Conservation (phyloP, 495 filamentous ascomycete genomes). For the Penicillium psychrofluorescens region DNA sequence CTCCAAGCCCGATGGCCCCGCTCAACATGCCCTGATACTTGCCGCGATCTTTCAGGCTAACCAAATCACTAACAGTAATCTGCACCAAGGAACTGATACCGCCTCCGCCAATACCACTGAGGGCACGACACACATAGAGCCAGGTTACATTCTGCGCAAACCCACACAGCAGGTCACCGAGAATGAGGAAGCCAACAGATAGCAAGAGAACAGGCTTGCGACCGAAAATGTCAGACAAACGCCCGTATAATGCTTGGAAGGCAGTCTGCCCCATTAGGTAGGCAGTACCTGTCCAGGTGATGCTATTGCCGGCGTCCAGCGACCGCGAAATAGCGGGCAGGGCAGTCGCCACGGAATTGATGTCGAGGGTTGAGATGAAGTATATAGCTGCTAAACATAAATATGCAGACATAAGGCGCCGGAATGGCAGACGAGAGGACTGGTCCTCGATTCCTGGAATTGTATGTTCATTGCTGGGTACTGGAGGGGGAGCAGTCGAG, state of each 20-base stretch:
- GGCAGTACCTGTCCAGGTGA: slow-evolving; percentile 24
- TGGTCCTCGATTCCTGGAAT: too few relatives aligned
- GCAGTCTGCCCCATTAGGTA: slow-evolving; percentile 24
- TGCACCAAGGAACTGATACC: slow-evolving; percentile 16
- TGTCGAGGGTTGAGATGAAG: slow-evolving; percentile 23
- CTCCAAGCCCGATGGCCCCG: slow-evolving; percentile 31
- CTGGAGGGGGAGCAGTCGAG: too few relatives aligned
- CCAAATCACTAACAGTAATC: slow-evolving; percentile 35
- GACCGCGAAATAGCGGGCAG: slow-evolving; percentile 24
- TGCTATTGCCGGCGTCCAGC: slow-evolving; percentile 16
- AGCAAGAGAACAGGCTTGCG: slow-evolving; percentile 19
- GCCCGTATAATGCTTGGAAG: slow-evolving; percentile 25
- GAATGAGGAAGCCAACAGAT: slow-evolving; percentile 12
- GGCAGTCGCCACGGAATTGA: slow-evolving; percentile 21
- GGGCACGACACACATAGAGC: slow-evolving; percentile 12
- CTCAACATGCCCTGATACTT: slow-evolving; percentile 42
- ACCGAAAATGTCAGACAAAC: slow-evolving; percentile 30
- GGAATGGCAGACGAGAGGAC: too few relatives aligned
- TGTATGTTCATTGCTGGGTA: too few relatives aligned
- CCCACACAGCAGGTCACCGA: slow-evolving; percentile 18
- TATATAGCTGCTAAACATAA: not conserved
- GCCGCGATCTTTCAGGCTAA: slow-evolving; percentile 35
- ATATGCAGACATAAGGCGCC: too few relatives aligned
- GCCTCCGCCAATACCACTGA: slow-evolving; percentile 13
- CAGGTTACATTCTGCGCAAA: slow-evolving; percentile 10